Conservation (phyloP, 2,329 filamentous ascomycete species). For the Fusarium tricinctum region DNA sequence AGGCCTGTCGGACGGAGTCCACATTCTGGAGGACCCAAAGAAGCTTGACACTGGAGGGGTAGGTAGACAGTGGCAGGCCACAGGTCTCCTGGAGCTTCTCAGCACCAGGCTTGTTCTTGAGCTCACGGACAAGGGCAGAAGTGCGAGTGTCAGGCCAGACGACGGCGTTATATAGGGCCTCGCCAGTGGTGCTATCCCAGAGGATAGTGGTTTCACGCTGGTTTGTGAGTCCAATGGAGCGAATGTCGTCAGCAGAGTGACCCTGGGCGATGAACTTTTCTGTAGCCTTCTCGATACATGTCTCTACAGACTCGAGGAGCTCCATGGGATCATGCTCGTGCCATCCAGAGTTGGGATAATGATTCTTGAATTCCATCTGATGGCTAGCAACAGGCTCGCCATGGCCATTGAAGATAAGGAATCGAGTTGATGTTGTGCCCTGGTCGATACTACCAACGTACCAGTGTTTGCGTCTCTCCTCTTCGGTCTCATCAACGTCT, state of each 20-base stretch:
- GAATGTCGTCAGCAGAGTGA: conserved; percentile 76
- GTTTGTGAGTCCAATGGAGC: conserved; percentile 87
- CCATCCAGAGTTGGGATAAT: conserved; percentile 89
- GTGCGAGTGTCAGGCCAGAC: conserved; percentile 93
- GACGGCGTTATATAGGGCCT: conserved; percentile 86
- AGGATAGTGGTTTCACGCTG: conserved; percentile 90
- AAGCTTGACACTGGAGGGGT: conserved; percentile 88
- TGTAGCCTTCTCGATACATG: conserved; percentile 83
- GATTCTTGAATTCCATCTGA: conserved; percentile 88
- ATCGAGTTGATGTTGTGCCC: conserved; percentile 89
- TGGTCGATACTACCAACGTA: conserved; percentile 93
- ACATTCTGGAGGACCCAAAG: conserved; percentile 84
- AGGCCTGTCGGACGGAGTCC: conserved; percentile 76
- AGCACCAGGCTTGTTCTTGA: conserved; percentile 76
- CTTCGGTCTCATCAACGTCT: conserved; percentile 52
- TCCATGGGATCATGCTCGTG: conserved; percentile 89
- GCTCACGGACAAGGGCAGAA: conserved; percentile 77
- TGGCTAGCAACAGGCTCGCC: conserved; percentile 85
- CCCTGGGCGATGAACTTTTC: conserved; percentile 79
- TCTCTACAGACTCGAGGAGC: conserved; percentile 80
- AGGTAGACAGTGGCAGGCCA: conserved; percentile 88
- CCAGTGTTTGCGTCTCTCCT: conserved; percentile 60
- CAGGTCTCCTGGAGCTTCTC: conserved; percentile 79
- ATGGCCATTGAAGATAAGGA: conserved; percentile 87
- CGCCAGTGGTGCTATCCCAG: conserved; percentile 85